These are phyloP conservation scores for Artemisia argyi DNA, from an alignment of 129 eudicot genomes.

Conservation along the genomic window DNA sequence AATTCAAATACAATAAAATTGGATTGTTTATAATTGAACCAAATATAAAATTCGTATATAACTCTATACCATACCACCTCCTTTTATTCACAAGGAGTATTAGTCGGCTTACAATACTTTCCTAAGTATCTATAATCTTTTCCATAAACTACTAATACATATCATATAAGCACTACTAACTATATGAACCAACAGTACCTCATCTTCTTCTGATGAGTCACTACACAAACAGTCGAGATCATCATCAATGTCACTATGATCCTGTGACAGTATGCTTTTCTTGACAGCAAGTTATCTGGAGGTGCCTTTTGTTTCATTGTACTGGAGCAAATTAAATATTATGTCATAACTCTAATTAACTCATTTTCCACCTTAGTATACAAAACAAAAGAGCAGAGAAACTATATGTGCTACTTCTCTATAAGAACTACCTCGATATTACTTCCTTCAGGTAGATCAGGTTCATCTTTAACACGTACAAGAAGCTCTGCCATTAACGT, in stretches of 20 bases:
- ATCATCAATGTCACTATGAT: conserved; percentile 34
- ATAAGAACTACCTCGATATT: conserved; percentile 32
- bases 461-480: conserved; percentile 42
- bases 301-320: conserved; percentile 31
- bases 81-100: too few species aligned
- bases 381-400: conserved; percentile 8
- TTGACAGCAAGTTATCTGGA: conserved; percentile 16
- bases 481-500: conserved; percentile 68
- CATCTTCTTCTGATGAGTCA: conserved; percentile 52
- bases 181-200: too few species aligned
- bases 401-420: background rate
- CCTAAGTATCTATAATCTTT: too few species aligned
- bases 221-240: conserved; percentile 48
- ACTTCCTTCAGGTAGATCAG: conserved; percentile 32
- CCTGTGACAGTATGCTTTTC: conserved; percentile 33
- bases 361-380: background rate
- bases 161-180: too few species aligned
- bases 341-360: background rate
- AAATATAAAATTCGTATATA: too few species aligned
- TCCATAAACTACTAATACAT: too few species aligned
- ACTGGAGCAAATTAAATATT: conserved; percentile 29
- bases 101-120: too few species aligned
- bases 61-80: too few species aligned
- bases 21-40: too few species aligned
- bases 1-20: too few species aligned